Conservation (phyloP, 2,329 filamentous ascomycete species). For the Ceratocystis albifundus region DNA sequence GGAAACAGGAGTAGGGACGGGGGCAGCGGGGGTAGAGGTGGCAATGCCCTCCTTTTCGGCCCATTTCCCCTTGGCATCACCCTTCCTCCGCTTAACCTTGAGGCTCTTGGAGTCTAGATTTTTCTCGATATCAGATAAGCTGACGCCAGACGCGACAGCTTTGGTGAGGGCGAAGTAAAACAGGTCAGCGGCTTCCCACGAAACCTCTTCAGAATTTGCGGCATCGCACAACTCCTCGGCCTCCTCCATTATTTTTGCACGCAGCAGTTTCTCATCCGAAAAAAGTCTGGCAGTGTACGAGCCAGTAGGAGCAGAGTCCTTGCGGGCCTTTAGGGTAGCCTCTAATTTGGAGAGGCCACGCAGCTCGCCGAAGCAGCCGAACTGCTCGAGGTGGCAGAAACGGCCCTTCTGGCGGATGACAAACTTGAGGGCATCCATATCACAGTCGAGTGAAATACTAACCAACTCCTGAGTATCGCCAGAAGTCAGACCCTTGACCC, state of each 20-base stretch:
- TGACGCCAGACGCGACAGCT: conserved; percentile 73
- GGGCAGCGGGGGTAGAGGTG: conserved; percentile 30
- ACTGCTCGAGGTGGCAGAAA: conserved; percentile 89
- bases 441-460: conserved; percentile 77
- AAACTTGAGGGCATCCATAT: conserved; percentile 84
- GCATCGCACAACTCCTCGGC: conserved; percentile 90
- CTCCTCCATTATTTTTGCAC: conserved; percentile 97
- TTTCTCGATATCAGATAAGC: conserved; percentile 75
- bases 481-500: conserved; percentile 93
- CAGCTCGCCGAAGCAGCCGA: conserved; percentile 83
- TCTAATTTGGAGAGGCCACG: conserved; percentile 73
- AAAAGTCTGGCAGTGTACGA: conserved; percentile 93
- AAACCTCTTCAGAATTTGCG: conserved; percentile 66
- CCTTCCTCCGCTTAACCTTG: conserved; percentile 86
- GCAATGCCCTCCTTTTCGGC: conserved; percentile 67
- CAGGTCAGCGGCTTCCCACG: conserved; percentile 88
- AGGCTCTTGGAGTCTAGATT: conserved; percentile 90
- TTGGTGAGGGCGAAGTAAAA: conserved; percentile 93
- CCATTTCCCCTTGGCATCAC: conserved; percentile 91
- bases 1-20: conserved; percentile 27
- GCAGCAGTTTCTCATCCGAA: conserved; percentile 75
- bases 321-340: conserved; percentile 72
- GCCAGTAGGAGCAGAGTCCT: conserved; percentile 68
- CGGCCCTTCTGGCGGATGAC: conserved; percentile 79
- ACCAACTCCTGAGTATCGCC: conserved; percentile 88